Evolutionary conservation across 305 asterid species (phyloP), one percentile per base, ranked within the genome.

Genomic region (Fraxinus xanthoxyloides): DNA sequence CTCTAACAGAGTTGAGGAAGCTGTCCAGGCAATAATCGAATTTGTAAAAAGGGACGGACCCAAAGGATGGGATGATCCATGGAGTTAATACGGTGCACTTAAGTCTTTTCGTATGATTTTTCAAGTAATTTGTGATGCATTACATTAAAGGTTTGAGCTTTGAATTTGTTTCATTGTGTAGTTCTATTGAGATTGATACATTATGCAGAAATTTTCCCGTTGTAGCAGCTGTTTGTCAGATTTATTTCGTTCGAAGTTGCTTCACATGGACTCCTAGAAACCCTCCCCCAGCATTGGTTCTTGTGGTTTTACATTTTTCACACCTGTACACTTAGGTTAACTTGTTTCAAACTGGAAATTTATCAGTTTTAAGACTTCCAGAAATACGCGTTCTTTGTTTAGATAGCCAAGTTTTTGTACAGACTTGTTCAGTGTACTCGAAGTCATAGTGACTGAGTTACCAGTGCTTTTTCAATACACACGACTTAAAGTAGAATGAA

Each of bases 11-110:
- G 87, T 80, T 0, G 87, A 86, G 83, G 98, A 95, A 85, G 97
- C 94, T 35, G 98, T 92, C 63, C 87, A 92, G 81, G 90, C 92
- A 77, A 95, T 95, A 56, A 84, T 91, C 28, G 92, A 89, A 82
- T 95, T 95, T 87, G 84, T 92, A 32, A 95, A 88, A 79, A 88
- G 97, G 88, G 99, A 92, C 65, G 98, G 97, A 5, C 99, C 97
- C 2, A 94, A 92, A 78, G 98, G 98, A 67, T 95, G 98, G 98
- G 98, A 95, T 31, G 99, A 95, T 76, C 98, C 98, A 0, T 94
- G 97, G 99, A 92, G 89, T 84, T 95, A 84, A 82, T 67, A 28
- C 15, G 36, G 74, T 9, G 74, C 74, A 5, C 21, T 67, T 1
- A 63, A 67, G 21, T 30, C 6, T 67, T 67, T 34, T 7, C 21